A percentile compares a stretch with the other conserved stretches of the same genome.
phyloP scores from a whole-genome alignment of 768 basidiomycete genomes.

The Favolaschia claudopus region DNA sequence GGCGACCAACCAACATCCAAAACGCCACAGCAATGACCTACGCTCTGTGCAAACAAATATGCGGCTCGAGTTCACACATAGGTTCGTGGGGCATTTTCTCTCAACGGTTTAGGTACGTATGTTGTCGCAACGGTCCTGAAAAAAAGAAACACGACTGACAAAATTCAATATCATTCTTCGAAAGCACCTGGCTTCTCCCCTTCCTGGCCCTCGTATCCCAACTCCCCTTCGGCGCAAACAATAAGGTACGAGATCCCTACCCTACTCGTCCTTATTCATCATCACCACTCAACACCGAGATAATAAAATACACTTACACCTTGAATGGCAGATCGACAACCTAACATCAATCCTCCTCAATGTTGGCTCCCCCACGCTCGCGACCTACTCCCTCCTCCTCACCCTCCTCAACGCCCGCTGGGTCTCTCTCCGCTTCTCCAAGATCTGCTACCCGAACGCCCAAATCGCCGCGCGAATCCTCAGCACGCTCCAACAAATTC shows the following conservation, averaged over 20 bases:
- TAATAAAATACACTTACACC: too few species aligned
- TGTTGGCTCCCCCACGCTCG: slow-evolving; percentile 14
- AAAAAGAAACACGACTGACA: background rate
- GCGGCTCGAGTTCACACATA: background rate
- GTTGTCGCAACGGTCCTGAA: too few species aligned
- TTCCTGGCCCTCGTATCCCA: slow-evolving; percentile 15
- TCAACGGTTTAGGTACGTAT: slow-evolving; percentile 6
- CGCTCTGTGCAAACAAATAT: background rate
- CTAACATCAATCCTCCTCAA: background rate
- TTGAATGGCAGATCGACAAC: background rate
- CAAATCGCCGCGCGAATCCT: background rate
- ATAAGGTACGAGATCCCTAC: background rate
- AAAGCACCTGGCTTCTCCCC: slow-evolving; percentile 9
- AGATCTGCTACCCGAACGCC: slow-evolving; percentile 6
- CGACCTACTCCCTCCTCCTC: slow-evolving; percentile 9
- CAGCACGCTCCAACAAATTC: slow-evolving; percentile 3
- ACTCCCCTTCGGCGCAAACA: slow-evolving; percentile 11
- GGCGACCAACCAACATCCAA: background rate
- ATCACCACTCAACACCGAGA: too few species aligned
- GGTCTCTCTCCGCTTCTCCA: slow-evolving; percentile 5
- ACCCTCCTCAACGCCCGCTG: slow-evolving; percentile 7
- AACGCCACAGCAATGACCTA: slow-evolving; percentile 15
- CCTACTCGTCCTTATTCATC: background rate
- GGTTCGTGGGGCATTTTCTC: slow-evolving; percentile 3
- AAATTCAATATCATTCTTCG: too few species aligned